Percentiles rank a stretch among this genome's conserved stretches.
Evolutionary conservation across 1,284 basidiomycete genomes (phyloP).

Genomic region (Stereum hirsutum): DNA sequence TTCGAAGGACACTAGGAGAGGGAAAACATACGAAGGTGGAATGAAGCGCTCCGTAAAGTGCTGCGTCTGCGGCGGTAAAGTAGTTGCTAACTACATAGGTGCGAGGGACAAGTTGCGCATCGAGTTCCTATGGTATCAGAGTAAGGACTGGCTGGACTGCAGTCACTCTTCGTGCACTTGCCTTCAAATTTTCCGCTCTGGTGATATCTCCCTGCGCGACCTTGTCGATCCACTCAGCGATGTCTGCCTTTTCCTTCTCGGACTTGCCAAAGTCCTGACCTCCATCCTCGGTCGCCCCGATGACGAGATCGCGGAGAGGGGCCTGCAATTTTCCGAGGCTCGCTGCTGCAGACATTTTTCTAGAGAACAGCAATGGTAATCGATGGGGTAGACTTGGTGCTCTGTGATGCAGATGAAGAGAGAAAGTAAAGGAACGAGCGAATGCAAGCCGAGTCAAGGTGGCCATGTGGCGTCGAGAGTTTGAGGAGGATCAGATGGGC

Average conservation of each 20-base stretch:
- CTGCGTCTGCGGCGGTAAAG: slow-evolving; percentile 81
- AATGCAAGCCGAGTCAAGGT: slow-evolving; percentile 6
- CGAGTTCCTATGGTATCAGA: slow-evolving; percentile 45
- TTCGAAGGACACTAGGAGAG: neutral
- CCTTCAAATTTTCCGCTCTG: slow-evolving; percentile 41
- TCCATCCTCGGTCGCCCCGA: slow-evolving; percentile 33
- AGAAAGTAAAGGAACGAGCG: slow-evolving; percentile 2
- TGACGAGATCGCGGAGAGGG: slow-evolving; percentile 51
- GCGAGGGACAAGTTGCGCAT: slow-evolving; percentile 63
- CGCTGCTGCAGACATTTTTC: slow-evolving; percentile 50
- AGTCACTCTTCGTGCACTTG: slow-evolving; percentile 13
- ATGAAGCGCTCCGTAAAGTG: slow-evolving; percentile 77
- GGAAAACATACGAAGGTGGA: slow-evolving; percentile 56
- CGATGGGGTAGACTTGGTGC: neutral
- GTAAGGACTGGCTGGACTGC: neutral
- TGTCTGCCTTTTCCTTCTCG: slow-evolving; percentile 54
- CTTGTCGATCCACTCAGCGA: slow-evolving; percentile 63
- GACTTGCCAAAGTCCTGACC: slow-evolving; percentile 38
- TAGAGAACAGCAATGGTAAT: slow-evolving; percentile 9
- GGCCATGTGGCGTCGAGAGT: neutral
- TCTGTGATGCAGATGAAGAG: neutral
- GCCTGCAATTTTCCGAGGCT: slow-evolving; percentile 40
- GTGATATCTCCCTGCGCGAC: slow-evolving; percentile 41
- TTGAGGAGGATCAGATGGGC: too few relatives aligned
- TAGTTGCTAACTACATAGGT: slow-evolving; percentile 80